phyloP scores from a whole-genome alignment of 1,284 basidiomycete species.

The Pseudozyma pruni region DNA sequence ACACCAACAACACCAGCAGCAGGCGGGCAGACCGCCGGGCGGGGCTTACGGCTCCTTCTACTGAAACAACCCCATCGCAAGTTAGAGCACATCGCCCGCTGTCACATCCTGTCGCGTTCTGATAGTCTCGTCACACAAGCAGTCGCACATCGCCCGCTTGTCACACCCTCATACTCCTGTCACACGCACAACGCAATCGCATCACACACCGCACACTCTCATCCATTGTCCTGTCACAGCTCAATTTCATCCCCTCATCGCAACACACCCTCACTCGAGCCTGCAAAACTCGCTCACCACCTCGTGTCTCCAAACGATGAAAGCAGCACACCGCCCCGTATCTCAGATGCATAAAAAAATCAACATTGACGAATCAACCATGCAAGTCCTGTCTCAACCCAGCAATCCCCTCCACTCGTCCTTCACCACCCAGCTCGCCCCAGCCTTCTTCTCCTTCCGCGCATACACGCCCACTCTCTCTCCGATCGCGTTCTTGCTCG shows the following conservation, averaged over 20 bases:
- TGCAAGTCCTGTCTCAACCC: not conserved
- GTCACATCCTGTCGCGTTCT: no score
- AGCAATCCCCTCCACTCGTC: slow-evolving; percentile 34
- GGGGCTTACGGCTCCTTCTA: slow-evolving; percentile 44
- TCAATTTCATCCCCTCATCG: no score
- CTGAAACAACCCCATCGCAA: no score
- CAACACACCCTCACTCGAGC: not conserved
- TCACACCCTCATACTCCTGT: not conserved
- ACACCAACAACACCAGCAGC: slow-evolving; percentile 7
- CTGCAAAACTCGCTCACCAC: no score
- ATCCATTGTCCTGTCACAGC: no score
- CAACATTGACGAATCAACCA: not conserved
- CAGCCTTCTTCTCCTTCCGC: slow-evolving; percentile 48
- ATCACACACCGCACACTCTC: no score
- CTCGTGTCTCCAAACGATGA: no score
- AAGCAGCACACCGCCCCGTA: no score
- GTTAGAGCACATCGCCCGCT: no score
- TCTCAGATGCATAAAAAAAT: no score
- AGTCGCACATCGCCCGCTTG: not conserved
- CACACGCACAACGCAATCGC: no score
- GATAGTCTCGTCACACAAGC: no score
- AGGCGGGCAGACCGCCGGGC: slow-evolving; percentile 18
- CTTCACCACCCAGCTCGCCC: slow-evolving; percentile 51
- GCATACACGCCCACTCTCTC: slow-evolving; percentile 50
- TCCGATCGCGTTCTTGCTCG: slow-evolving; percentile 57